Conservation (phyloP, 176 grass and related monocot species). For the Phoenix roebelenii region DNA sequence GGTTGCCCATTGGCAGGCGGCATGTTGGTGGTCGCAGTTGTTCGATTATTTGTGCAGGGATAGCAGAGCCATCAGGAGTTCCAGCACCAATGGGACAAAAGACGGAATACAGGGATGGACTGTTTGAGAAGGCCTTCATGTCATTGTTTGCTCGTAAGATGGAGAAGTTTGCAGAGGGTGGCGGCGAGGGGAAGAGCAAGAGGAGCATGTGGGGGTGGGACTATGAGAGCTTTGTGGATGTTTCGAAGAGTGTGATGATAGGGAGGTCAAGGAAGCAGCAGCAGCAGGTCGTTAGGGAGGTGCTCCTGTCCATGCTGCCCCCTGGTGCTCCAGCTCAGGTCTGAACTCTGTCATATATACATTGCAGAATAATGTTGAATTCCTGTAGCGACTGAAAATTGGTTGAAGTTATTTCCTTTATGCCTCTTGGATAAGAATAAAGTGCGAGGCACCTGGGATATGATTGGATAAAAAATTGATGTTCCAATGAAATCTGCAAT, state of each 20-base stretch:
- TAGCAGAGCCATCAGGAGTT: constrained; percentile 40
- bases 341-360: no score
- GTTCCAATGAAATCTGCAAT: no score
- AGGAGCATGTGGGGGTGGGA: constrained; percentile 73
- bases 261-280: constrained; percentile 68
- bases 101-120: constrained; percentile 81
- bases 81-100: constrained; percentile 89
- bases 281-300: constrained; percentile 85
- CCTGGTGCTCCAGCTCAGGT: constrained; percentile 72
- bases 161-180: constrained; percentile 54
- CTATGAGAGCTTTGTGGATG: constrained; percentile 94
- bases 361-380: no score
- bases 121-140: constrained; percentile 83
- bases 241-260: constrained; percentile 74
- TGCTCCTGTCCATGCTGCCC: constrained; percentile 85
- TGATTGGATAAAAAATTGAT: no score
- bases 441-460: no score
- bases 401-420: no score
- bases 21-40: no score
- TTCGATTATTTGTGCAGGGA: constrained; percentile 1
- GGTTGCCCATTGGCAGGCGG: no score
- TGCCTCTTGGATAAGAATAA: no score
- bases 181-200: neutral
- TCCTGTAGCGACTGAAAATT: no score
- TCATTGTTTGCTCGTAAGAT: constrained; percentile 87